These are phyloP conservation scores for Fusarium sp. DNA, from an alignment of 2,329 filamentous ascomycete species.

Conservation along the genomic window DNA sequence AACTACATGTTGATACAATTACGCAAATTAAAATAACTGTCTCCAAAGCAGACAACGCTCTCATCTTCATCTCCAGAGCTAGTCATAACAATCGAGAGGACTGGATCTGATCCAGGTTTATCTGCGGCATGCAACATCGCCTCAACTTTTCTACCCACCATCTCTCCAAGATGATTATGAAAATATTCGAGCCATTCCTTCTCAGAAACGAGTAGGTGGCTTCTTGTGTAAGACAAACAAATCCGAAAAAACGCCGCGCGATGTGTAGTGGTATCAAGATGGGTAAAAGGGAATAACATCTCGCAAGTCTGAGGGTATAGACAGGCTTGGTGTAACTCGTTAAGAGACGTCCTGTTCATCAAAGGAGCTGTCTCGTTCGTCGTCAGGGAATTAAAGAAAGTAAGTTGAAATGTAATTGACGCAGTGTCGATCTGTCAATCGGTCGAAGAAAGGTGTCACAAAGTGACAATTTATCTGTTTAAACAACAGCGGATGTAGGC, in stretches of 20 bases:
- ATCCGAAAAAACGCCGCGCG: slow-evolving; percentile 44
- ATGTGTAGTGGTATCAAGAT: slow-evolving; percentile 49
- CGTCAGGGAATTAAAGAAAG: slow-evolving; percentile 43
- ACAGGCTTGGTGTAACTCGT: slow-evolving; percentile 39
- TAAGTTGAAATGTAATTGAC: slow-evolving; percentile 25
- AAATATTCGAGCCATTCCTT: slow-evolving; percentile 5
- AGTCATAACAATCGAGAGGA: slow-evolving; percentile 7
- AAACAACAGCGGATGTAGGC: slow-evolving; percentile 44
- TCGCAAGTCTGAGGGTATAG: slow-evolving; percentile 36
- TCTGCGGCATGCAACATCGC: slow-evolving; percentile 15
- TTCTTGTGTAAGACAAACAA: slow-evolving; percentile 20
- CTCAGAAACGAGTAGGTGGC: slow-evolving; percentile 1
- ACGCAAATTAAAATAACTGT: slow-evolving; percentile 24
- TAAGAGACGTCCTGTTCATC: slow-evolving; percentile 41
- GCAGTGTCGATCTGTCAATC: slow-evolving; percentile 13
- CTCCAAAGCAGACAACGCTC: slow-evolving; percentile 17
- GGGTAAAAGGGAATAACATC: slow-evolving; percentile 32
- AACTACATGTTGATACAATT: slow-evolving; percentile 35
- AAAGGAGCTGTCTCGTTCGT: slow-evolving; percentile 43
- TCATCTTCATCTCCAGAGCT: slow-evolving; percentile 18
- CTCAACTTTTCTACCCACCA: slow-evolving; percentile 27
- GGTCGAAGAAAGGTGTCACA: slow-evolving; percentile 18
- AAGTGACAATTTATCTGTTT: slow-evolving; percentile 5
- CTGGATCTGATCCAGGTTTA: slow-evolving; percentile 1
- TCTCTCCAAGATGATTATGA: slow-evolving; percentile 17